These are phyloP conservation scores for Striga hermonthica DNA, from an alignment of 305 asterid species.

Conservation along the genomic window DNA sequence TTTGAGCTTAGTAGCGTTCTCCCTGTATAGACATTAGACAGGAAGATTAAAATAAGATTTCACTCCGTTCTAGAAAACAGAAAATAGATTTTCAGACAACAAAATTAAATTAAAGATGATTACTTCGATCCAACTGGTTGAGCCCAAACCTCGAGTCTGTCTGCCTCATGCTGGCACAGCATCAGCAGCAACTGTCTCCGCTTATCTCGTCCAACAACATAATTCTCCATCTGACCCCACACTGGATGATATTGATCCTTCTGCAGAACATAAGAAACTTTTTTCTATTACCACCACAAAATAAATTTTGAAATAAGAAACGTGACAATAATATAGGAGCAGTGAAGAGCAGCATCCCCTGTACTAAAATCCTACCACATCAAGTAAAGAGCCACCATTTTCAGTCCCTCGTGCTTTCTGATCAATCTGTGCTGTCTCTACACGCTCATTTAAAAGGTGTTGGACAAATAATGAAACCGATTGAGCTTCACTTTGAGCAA, in stretches of 20 bases:
- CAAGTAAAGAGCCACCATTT: slow-evolving; percentile 57
- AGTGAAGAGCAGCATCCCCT: slow-evolving; percentile 28
- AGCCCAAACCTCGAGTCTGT: slow-evolving; percentile 99
- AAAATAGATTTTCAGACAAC: slow-evolving; percentile 25
- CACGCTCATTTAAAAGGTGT: slow-evolving; percentile 65
- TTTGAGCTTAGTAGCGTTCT: slow-evolving; percentile 66
- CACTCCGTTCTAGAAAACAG: slow-evolving; percentile 27
- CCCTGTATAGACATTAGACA: slow-evolving; percentile 49
- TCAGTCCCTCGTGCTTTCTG: slow-evolving; percentile 53
- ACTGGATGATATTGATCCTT: slow-evolving; percentile 86
- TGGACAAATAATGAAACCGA: slow-evolving; percentile 81
- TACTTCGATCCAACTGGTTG: slow-evolving; percentile 93
- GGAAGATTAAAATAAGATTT: slow-evolving; percentile 29
- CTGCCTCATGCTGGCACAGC: slow-evolving; percentile 97
- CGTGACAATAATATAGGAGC: slow-evolving; percentile 13
- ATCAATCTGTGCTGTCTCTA: slow-evolving; percentile 56
- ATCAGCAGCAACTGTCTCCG: slow-evolving; percentile 86
- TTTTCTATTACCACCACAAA: slow-evolving; percentile 27
- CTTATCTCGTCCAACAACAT: slow-evolving; percentile 81
- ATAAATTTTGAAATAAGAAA: slow-evolving; percentile 8
- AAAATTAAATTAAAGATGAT: slow-evolving; percentile 28
- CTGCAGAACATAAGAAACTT: slow-evolving; percentile 43
- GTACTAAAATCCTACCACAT: slow-evolving; percentile 55
- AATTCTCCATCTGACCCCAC: slow-evolving; percentile 97
- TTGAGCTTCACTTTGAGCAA: slow-evolving; percentile 92